Evolutionary conservation across 2,329 filamentous ascomycete genomes (phyloP).

Genomic region (Elsinoe australis): DNA sequence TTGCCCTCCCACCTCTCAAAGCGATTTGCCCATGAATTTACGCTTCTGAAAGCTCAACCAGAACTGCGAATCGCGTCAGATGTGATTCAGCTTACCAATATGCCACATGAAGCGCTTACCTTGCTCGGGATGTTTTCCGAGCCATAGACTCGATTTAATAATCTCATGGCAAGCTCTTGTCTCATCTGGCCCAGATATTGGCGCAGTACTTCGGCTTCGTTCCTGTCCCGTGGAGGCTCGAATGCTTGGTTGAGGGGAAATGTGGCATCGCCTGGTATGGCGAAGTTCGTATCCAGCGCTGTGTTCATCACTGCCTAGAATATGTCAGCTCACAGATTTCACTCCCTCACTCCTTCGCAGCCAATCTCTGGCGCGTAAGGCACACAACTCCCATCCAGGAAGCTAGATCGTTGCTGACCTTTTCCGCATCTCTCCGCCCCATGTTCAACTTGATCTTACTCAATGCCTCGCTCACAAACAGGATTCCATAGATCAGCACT

Average conservation of each 20-base stretch:
- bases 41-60: slow-evolving; percentile 98
- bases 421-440: slow-evolving; percentile 57
- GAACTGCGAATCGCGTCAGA: slow-evolving; percentile 62
- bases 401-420: slow-evolving; percentile 36
- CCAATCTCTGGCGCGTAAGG: neutral
- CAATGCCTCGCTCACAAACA: slow-evolving; percentile 87
- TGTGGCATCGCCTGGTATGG: slow-evolving; percentile 83
- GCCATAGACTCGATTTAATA: slow-evolving; percentile 81
- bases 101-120: slow-evolving; percentile 32
- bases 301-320: slow-evolving; percentile 72
- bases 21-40: slow-evolving; percentile 94
- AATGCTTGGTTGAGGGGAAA: slow-evolving; percentile 97
- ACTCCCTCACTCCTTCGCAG: neutral
- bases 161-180: slow-evolving; percentile 76
- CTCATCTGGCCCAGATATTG: slow-evolving; percentile 88
- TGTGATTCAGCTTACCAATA: neutral
- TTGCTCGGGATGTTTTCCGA: slow-evolving; percentile 61
- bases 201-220: slow-evolving; percentile 80
- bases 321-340: neutral
- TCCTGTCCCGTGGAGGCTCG: slow-evolving; percentile 75
- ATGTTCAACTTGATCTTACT: slow-evolving; percentile 74
- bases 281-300: slow-evolving; percentile 87
- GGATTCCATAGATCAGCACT: slow-evolving; percentile 90
- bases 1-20: slow-evolving; percentile 24
- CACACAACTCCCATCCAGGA: no score